phyloP scores from a whole-genome alignment of 805 yeast species.

The Yarrowia bubula region DNA sequence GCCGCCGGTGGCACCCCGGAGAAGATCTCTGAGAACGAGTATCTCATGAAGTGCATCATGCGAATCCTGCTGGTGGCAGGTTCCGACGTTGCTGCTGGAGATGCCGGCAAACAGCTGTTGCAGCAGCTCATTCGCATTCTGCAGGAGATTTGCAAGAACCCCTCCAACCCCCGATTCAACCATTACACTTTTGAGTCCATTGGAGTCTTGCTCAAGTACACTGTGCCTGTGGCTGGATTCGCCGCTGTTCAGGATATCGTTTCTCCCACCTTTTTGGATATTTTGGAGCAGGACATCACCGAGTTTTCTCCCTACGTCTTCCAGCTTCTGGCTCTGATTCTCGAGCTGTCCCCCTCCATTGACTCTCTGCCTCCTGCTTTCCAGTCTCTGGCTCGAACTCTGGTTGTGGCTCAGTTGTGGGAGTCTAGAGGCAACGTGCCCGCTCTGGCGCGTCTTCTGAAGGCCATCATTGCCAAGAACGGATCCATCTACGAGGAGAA shows the following conservation, averaged over 20 bases:
- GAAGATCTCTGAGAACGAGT: constrained; percentile 92
- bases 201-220: constrained; percentile 66
- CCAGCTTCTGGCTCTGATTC: constrained; percentile 78
- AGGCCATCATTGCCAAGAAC: constrained; percentile 57
- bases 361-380: constrained; percentile 59
- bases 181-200: constrained; percentile 89
- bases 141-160: constrained; percentile 73
- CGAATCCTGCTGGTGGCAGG: constrained; percentile 69
- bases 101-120: constrained; percentile 49
- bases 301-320: constrained; percentile 92
- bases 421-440: constrained; percentile 91
- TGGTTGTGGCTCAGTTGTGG: constrained; percentile 90
- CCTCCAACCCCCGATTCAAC: constrained; percentile 90
- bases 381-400: constrained; percentile 68
- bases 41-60: constrained; percentile 84
- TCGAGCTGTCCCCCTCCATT: constrained; percentile 57
- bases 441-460: constrained; percentile 77
- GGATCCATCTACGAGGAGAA: constrained; percentile 41
- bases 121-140: constrained; percentile 69
- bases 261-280: constrained; percentile 61
- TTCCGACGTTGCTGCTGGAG: constrained; percentile 35
- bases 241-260: constrained; percentile 49
- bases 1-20: constrained; percentile 63
- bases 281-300: constrained; percentile 80
- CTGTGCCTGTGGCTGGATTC: constrained; percentile 40